Conservation (phyloP, 768 basidiomycete species). For the Solioccasus polychromus region DNA sequence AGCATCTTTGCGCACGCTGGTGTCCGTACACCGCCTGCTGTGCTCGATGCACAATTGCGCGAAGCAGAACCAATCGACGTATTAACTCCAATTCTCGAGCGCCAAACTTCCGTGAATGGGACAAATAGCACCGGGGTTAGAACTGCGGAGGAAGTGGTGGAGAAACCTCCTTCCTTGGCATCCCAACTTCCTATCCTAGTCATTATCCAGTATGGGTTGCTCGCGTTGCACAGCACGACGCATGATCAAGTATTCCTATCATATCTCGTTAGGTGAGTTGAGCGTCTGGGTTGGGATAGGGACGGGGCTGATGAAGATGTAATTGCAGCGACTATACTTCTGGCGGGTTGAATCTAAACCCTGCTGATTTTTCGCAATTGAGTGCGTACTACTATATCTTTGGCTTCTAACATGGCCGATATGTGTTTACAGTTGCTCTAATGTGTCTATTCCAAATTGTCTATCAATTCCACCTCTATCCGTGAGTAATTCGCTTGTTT, state of each 20-base stretch:
- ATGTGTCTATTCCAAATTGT: slow-evolving; percentile 95
- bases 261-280: slow-evolving; percentile 61
- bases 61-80: slow-evolving; percentile 37
- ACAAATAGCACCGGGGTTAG: slow-evolving; percentile 24
- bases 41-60: slow-evolving; percentile 68
- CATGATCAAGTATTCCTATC: slow-evolving; percentile 92
- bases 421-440: slow-evolving; percentile 61
- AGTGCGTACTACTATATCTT: slow-evolving; percentile 45
- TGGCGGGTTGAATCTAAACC: slow-evolving; percentile 90
- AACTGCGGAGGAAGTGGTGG: slow-evolving; percentile 38
- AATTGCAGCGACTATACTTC: slow-evolving; percentile 64
- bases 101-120: slow-evolving; percentile 31
- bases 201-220: slow-evolving; percentile 86
- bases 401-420: slow-evolving; percentile 4
- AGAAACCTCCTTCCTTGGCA: slow-evolving; percentile 62
- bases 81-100: slow-evolving; percentile 55
- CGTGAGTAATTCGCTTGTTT: slow-evolving; percentile 46
- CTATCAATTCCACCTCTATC: slow-evolving; percentile 89
- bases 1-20: slow-evolving; percentile 84
- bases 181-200: slow-evolving; percentile 79
- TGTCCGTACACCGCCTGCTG: slow-evolving; percentile 72
- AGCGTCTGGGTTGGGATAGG: neutral
- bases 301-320: neutral
- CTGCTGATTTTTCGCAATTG: slow-evolving; percentile 89
- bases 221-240: slow-evolving; percentile 85